Percentiles rank a stretch among this genome's conserved stretches.
Evolutionary conservation across 2,329 filamentous ascomycete genomes (phyloP).

Genomic region (Alternaria angustiovoidea): DNA sequence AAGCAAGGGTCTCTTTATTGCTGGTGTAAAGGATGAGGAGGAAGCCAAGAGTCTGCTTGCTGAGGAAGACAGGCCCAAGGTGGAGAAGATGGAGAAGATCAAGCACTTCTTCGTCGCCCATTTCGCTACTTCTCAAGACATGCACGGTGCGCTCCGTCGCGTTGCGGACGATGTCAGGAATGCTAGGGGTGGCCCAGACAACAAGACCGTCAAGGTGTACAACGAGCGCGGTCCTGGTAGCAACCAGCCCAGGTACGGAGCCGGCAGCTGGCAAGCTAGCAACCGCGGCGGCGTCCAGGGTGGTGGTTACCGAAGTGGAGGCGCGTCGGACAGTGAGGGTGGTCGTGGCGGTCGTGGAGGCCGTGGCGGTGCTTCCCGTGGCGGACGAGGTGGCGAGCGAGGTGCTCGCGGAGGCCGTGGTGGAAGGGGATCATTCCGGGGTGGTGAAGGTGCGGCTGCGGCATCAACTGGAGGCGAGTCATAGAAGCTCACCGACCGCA

Average conservation of each 20-base stretch:
- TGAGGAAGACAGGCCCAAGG: constrained; percentile 83
- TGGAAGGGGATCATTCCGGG: constrained; percentile 42
- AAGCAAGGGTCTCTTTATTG: constrained; percentile 87
- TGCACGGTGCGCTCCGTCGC: constrained; percentile 78
- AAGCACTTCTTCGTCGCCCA: constrained; percentile 84
- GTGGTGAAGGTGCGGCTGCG: constrained; percentile 46
- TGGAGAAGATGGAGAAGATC: constrained; percentile 73
- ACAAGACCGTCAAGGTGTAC: constrained; percentile 84
- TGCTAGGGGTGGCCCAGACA: constrained; percentile 74
- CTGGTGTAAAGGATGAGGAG: constrained; percentile 83
- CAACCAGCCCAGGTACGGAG: constrained; percentile 57
- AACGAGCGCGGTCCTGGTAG: constrained; percentile 66
- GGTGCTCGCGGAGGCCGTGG: constrained; percentile 54
- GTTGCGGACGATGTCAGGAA: constrained; percentile 80
- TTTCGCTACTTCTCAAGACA: constrained; percentile 81
- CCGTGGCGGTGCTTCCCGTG: constrained; percentile 57
- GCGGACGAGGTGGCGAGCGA: constrained; percentile 60
- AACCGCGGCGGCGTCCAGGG: constrained; percentile 67
- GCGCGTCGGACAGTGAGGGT: constrained; percentile 77
- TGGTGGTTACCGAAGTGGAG: constrained; percentile 85
- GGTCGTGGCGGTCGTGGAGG: constrained; percentile 66
- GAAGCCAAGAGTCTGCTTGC: constrained; percentile 82
- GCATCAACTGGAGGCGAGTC: constrained; percentile 50
- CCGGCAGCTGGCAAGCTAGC: constrained; percentile 69
- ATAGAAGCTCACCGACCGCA: constrained; percentile 30